phyloP scores from a whole-genome alignment of 148 eudicot species.

The Persicaria maculosa region DNA sequence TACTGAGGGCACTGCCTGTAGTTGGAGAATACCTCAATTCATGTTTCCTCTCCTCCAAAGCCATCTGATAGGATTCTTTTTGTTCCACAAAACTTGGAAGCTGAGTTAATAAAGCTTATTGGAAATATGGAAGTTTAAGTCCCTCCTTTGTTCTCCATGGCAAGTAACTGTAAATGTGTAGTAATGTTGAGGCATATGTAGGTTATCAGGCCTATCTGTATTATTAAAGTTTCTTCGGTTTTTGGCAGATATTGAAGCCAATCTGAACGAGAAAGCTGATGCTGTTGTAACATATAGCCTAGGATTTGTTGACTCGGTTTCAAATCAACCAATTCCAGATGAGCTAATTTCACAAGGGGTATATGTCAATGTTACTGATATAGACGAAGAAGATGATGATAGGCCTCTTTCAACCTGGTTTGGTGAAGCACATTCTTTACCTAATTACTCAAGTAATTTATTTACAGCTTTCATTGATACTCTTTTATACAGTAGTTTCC shows the following conservation, averaged over 20 bases:
- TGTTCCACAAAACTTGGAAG: neutral
- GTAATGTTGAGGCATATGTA: conserved; percentile 6
- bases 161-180: neutral
- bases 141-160: too few species aligned
- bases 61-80: neutral
- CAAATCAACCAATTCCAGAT: too few species aligned
- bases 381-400: conserved; percentile 26
- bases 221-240: neutral
- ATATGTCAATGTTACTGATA: conserved; percentile 27
- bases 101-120: neutral
- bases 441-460: conserved; percentile 40
- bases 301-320: neutral
- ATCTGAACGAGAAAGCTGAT: conserved; percentile 14
- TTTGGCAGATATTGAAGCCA: conserved; percentile 30
- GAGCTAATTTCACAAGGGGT: conserved; percentile 18
- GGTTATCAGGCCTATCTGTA: neutral
- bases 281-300: conserved; percentile 20
- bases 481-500: neutral
- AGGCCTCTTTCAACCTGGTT: conserved; percentile 62
- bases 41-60: neutral
- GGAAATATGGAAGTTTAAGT: neutral
- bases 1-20: neutral
- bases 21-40: neutral
- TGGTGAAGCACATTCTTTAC: conserved; percentile 36
- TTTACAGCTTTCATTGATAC: neutral